These are phyloP conservation scores for Plasmodium relictum DNA, from an alignment of 169 alveolate genomes.

Conservation along the genomic window DNA sequence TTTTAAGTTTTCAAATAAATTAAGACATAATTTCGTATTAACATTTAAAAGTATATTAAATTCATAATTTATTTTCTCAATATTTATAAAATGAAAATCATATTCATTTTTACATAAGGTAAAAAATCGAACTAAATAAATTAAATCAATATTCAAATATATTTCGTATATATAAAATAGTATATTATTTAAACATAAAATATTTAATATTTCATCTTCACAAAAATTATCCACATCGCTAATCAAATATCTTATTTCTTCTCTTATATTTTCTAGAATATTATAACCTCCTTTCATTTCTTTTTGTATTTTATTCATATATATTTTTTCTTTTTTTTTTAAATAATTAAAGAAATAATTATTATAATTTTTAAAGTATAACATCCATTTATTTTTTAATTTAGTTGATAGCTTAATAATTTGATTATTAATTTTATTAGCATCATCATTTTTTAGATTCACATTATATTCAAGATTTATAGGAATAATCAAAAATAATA, in stretches of 20 bases:
- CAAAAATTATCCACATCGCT: constrained; percentile 45
- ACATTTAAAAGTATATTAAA: constrained; percentile 18
- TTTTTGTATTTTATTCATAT: neutral
- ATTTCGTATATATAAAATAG: constrained; percentile 70
- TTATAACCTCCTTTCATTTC: neutral
- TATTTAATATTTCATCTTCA: constrained; percentile 54
- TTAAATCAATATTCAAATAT: constrained; percentile 51
- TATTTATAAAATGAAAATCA: constrained; percentile 16
- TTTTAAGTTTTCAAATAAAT: constrained; percentile 64
- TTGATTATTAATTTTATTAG: constrained; percentile 29
- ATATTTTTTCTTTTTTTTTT: constrained; percentile 15
- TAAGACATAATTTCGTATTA: constrained; percentile 50
- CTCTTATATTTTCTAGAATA: constrained; percentile 30
- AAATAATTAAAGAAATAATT: constrained; percentile 20
- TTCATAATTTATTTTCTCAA: constrained; percentile 12
- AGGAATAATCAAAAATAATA: constrained; percentile 55
- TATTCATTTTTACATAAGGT: constrained; percentile 18
- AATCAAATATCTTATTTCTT: constrained; percentile 47
- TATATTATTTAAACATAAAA: constrained; percentile 61
- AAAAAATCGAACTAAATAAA: constrained; percentile 67
- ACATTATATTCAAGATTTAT: constrained; percentile 62
- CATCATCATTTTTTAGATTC: constrained; percentile 13
- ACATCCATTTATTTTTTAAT: constrained; percentile 63
- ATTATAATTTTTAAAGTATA: constrained; percentile 57
- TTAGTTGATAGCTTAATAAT: constrained; percentile 26